Evolutionary conservation across 2,329 filamentous ascomycete species (phyloP), one percentile per base, ranked within the genome.

Genomic region (Aspergillus clavatus): DNA sequence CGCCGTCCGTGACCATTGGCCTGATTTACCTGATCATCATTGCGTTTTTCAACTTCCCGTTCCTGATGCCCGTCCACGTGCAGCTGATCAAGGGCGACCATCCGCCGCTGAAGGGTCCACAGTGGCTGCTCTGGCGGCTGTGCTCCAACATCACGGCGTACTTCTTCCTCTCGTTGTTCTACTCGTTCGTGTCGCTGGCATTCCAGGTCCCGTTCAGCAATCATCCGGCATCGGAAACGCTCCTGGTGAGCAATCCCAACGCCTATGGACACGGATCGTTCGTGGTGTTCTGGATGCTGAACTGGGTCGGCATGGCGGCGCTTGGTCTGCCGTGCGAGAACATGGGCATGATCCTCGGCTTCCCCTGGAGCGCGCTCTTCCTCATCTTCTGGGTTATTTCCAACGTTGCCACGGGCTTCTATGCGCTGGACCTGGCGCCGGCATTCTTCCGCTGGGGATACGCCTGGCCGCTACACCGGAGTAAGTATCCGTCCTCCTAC

Each of bases 21-120:
- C 64, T 84, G 22, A 84, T 85, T 53, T 84, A 84, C 57, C 67
- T 84, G 1, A 84, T 85, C 55, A 84, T 85, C 55, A 72, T 84
- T 31, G 78, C 80, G 0, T 84, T 84, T 67, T 84, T 84, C 68
- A 80, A 75, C 22, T 84, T 81, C 61, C 72, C 75, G 0, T 84
- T 84, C 66, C 80, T 84, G 55, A 68, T 84, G 36, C 81, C 81
- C 0, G 77, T 83, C 11, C 80, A 85, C 59, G 74, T 73, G 53
- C 75, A 78, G 56, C 82, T 81, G 57, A 69, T 82, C 47, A 70
- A 75, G 38, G 72, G 71, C 8, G 41, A 51, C 12, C 80, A 82
- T 46, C 78, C 78, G 1, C 77, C 79, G 0, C 70, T 84, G 1
- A 76, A 79, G 38, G 77, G 79, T 55, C 70, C 67, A 51, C 77